Evolutionary conservation across 1,284 basidiomycete genomes (phyloP), one percentile per base, ranked within the genome.

Genomic region (Earliella scabrosa): DNA sequence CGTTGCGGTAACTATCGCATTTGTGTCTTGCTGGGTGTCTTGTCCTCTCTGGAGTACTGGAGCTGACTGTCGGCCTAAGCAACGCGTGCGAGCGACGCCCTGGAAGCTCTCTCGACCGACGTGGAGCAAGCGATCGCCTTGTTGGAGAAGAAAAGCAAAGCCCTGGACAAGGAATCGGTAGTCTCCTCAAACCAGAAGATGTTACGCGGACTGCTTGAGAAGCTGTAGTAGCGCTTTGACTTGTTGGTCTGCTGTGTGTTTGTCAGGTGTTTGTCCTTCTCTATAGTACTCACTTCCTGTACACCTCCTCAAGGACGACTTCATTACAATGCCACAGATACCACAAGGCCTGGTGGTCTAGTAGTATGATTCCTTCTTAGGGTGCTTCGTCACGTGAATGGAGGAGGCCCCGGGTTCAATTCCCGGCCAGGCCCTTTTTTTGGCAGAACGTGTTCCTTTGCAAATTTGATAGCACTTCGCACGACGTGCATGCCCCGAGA

Each of bases 351-450:
- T 59, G 58, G 58, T 59, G 58, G 58, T 59, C 58, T 59, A 59
- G 58, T 59, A 59, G 58, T 56, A 59, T 59, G 58, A 59, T 59
- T 59, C 58, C 54, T 59, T 59, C 53, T 59, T 59, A 59, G 58
- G 58, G 58, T 43, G 34, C n/a, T n/a, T 18, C 20, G 32, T 13
- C 18, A 34, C 14, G 39, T 24, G 5, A 11, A 24, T 87, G 86
- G 86, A 87, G 85, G 87, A 87, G 86, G 87, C 88, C 86, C 86
- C 83, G 85, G 86, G 87, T 88, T 89, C 87, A 88, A 88, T 88
- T 88, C 86, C 86, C 85, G 82, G 86, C 83, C 81, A 87, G 85
- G 87, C 26, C 29, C 27, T 45, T 29, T 32, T 31, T 3, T 18
- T 34, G 18, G 8, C 39, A 41, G 23, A 41, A 24, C 14, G 29